A percentile compares a stretch with the other conserved stretches of the same genome.
These are phyloP conservation scores for Carex pumila DNA, from an alignment of 176 grass and related monocot genomes.

Conservation along the genomic window DNA sequence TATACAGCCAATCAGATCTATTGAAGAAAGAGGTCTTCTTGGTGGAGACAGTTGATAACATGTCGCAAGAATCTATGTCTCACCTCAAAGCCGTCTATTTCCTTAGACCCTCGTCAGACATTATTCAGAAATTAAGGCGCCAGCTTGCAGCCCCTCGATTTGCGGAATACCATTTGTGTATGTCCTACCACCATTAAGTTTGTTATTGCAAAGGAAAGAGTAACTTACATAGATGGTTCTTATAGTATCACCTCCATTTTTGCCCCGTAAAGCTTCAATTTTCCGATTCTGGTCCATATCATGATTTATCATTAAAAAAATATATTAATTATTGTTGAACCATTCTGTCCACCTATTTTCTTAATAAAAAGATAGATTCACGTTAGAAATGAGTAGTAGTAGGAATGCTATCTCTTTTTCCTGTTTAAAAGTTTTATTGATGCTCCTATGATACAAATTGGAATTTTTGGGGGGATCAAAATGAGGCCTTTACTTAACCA, in stretches of 20 bases:
- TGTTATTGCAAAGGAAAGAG: neutral
- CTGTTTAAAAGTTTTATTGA: neutral
- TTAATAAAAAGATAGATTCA: neutral
- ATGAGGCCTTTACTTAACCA: neutral
- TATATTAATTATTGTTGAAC: neutral
- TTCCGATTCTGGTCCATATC: neutral
- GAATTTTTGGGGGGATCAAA: neutral
- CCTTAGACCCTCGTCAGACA: conserved; percentile 69
- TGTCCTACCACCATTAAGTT: neutral
- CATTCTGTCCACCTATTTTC: neutral
- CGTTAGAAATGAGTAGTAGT: neutral
- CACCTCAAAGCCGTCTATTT: conserved; percentile 95
- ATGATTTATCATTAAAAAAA: neutral
- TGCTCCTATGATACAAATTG: neutral
- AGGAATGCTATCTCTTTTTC: neutral
- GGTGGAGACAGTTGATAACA: conserved; percentile 77
- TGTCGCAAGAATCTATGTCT: conserved; percentile 74
- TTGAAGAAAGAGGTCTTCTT: conserved; percentile 95
- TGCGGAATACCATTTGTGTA: conserved; percentile 88
- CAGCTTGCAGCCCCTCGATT: conserved; percentile 73
- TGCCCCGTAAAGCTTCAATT: neutral
- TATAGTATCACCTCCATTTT: neutral
- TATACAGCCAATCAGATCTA: conserved; percentile 90
- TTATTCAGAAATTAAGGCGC: conserved; percentile 82
- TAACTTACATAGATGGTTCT: neutral